Percentiles rank a stretch among this genome's conserved stretches.
Evolutionary conservation across 768 basidiomycete species (phyloP).

Genomic region (Tylopilus vinaceipallidus): DNA sequence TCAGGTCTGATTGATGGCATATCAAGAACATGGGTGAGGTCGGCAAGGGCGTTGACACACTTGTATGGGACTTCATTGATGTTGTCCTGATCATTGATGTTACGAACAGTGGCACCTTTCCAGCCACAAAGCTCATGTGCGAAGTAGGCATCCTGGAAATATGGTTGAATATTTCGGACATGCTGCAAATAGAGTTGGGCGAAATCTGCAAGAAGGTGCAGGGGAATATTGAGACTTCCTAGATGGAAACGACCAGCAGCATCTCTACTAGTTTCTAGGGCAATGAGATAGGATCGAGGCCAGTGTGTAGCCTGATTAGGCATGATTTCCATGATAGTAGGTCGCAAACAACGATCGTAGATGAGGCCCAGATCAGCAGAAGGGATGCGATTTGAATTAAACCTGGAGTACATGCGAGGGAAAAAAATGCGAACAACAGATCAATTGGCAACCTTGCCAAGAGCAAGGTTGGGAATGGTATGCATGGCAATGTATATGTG

Average conservation of each 20-base stretch:
- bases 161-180: background rate
- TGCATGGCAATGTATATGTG: background rate
- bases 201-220: background rate
- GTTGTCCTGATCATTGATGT: background rate
- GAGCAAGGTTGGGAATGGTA: background rate
- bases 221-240: background rate
- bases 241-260: background rate
- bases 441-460: background rate
- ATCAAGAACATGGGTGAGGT: background rate
- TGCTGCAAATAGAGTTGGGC: background rate
- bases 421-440: background rate
- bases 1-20: background rate
- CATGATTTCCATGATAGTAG: background rate
- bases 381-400: background rate
- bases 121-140: constrained; percentile 9
- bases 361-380: background rate
- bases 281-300: background rate
- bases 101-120: constrained; percentile 5
- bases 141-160: constrained; percentile 10
- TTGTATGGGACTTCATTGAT: background rate
- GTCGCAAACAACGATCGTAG: background rate
- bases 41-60: background rate
- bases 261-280: background rate
- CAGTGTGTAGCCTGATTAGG: background rate
- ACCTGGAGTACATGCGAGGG: background rate